phyloP scores from a whole-genome alignment of 2,329 filamentous ascomycete genomes.

The Aspergillus phoenicis region DNA sequence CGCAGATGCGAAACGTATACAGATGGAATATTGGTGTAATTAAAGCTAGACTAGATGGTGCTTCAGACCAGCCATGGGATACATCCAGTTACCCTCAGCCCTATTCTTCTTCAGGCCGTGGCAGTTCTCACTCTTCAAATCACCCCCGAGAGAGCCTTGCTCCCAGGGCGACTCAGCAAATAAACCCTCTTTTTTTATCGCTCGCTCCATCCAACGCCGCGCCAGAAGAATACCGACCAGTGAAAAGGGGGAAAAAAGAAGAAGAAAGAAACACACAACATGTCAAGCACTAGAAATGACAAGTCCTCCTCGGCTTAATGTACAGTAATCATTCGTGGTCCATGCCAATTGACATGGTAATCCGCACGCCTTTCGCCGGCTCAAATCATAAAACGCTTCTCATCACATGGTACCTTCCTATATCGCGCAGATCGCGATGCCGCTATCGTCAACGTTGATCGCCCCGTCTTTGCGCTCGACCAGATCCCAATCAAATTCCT shows the following conservation, averaged over 20 bases:
- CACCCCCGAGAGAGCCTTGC: not conserved
- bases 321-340: constrained; percentile 24
- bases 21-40: not conserved
- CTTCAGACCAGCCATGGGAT: not conserved
- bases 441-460: constrained; percentile 28
- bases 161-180: constrained; percentile 8
- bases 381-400: constrained; percentile 13
- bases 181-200: constrained; percentile 13
- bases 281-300: constrained; percentile 12
- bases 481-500: constrained; percentile 45
- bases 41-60: not conserved
- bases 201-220: constrained; percentile 19
- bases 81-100: not conserved
- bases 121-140: not conserved
- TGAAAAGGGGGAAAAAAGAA: not conserved
- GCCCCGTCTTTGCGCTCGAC: constrained; percentile 35
- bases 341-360: constrained; percentile 20
- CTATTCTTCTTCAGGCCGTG: not conserved
- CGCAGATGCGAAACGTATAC: not conserved
- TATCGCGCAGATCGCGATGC: constrained; percentile 32
- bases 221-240: constrained; percentile 17
- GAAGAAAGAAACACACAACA: not conserved
- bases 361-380: constrained; percentile 16
- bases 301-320: constrained; percentile 16
- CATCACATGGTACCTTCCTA: constrained; percentile 17